Conservation (phyloP, 371 early-diverging fungal genomes). For the Syncephalastrum racemosum region DNA sequence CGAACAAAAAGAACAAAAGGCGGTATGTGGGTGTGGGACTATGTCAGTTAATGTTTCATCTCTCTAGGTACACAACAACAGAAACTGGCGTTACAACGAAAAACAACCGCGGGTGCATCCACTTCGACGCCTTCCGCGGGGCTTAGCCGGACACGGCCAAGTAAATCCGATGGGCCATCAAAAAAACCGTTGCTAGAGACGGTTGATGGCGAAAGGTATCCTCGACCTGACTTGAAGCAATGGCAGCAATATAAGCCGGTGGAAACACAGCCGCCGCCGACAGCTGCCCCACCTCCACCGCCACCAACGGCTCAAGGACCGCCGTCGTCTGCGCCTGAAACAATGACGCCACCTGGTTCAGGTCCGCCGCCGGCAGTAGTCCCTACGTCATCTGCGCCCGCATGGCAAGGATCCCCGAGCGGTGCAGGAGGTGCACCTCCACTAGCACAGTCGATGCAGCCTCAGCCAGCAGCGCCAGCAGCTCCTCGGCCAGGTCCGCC, state of each 20-base stretch:
- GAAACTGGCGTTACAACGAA: no score
- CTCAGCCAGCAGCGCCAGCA: constrained; percentile 17
- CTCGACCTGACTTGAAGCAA: constrained; percentile 77
- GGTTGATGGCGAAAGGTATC: constrained; percentile 72
- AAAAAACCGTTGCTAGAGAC: constrained; percentile 62
- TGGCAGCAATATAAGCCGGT: constrained; percentile 71
- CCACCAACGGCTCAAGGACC: not conserved
- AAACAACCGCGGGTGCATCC: no score
- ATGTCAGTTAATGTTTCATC: no score
- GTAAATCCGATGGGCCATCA: not conserved
- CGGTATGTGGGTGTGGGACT: no score
- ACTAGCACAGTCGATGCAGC: constrained; percentile 7
- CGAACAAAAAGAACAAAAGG: not conserved
- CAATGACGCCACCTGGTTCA: constrained; percentile 1
- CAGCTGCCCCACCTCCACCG: not conserved
- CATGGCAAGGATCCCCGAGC: constrained; percentile 5
- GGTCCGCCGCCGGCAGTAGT: constrained; percentile 8
- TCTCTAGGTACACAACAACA: no score
- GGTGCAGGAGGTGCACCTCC: constrained; percentile 11
- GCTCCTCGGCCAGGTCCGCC: constrained; percentile 11
- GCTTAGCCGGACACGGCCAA: no score
- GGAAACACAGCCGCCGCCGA: constrained; percentile 25
- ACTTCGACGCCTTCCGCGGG: no score
- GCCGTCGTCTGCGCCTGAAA: not conserved
- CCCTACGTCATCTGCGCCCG: constrained; percentile 6